phyloP scores from a whole-genome alignment of 2,329 filamentous ascomycete genomes.

The Sporothrix luriei region DNA sequence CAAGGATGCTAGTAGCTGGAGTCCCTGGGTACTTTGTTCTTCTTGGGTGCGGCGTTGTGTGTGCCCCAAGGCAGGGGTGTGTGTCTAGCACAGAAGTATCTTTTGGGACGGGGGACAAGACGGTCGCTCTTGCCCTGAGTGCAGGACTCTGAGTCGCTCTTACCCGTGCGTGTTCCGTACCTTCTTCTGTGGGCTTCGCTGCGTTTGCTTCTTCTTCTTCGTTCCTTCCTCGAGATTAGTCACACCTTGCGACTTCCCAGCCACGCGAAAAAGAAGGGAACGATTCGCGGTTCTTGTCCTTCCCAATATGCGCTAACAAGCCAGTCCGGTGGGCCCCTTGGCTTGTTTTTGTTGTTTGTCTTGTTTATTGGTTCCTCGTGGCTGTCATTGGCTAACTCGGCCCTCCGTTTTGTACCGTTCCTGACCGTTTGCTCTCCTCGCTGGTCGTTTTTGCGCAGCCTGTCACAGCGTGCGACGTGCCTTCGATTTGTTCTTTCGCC shows the following conservation, averaged over 20 bases:
- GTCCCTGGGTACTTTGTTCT: slow-evolving; percentile 27
- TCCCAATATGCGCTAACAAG: slow-evolving; percentile 26
- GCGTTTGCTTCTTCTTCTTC: slow-evolving; percentile 21
- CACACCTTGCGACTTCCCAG: slow-evolving; percentile 31
- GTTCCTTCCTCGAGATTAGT: slow-evolving; percentile 33
- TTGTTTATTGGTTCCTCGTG: slow-evolving; percentile 6
- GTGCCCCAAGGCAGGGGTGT: slow-evolving; percentile 35
- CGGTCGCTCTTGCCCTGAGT: neutral
- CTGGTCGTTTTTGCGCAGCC: neutral
- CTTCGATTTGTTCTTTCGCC: slow-evolving; percentile 10
- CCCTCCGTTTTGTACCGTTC: slow-evolving; percentile 19
- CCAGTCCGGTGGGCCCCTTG: slow-evolving; percentile 21
- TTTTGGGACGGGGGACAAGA: slow-evolving; percentile 18
- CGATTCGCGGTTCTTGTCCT: slow-evolving; percentile 29
- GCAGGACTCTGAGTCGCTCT: neutral
- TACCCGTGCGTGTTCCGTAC: neutral
- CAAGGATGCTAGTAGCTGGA: slow-evolving; percentile 32
- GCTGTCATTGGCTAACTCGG: slow-evolving; percentile 15
- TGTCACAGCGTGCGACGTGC: neutral
- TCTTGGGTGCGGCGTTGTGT: slow-evolving; percentile 19
- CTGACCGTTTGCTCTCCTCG: neutral
- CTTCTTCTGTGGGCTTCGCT: slow-evolving; percentile 13
- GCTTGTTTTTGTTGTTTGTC: neutral
- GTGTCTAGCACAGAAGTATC: slow-evolving; percentile 35
- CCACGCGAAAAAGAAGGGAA: slow-evolving; percentile 24